Percentiles rank a stretch among this genome's conserved stretches.
Evolutionary conservation across 2,329 filamentous ascomycete species (phyloP).

Genomic region (Penicillium hesseltinei): DNA sequence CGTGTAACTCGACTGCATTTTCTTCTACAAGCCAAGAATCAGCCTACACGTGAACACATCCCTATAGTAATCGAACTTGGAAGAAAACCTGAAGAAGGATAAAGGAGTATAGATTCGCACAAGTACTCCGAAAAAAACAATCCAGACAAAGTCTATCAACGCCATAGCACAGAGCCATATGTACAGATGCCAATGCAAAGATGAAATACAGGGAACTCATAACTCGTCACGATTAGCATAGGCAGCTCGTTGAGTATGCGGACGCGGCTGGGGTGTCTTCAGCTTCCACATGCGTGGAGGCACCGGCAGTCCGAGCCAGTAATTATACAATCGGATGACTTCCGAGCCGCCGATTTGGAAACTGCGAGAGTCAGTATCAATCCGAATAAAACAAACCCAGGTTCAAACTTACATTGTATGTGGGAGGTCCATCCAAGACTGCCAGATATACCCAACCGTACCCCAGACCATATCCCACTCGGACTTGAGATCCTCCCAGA

Average conservation of each 20-base stretch:
- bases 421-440: constrained; percentile 69
- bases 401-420: constrained; percentile 62
- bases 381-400: background rate
- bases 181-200: constrained; percentile 19
- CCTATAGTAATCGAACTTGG: background rate
- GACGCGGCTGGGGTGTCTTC: constrained; percentile 36
- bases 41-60: background rate
- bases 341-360: constrained; percentile 56
- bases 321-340: constrained; percentile 56
- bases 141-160: constrained; percentile 13
- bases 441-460: constrained; percentile 65
- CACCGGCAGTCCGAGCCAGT: constrained; percentile 62
- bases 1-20: background rate
- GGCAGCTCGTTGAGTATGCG: background rate
- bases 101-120: background rate
- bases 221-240: constrained; percentile 40
- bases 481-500: constrained; percentile 58
- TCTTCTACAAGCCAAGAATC: background rate
- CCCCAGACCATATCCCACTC: constrained; percentile 65
- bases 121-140: constrained; percentile 2
- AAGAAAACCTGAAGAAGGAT: background rate
- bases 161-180: constrained; percentile 15
- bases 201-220: constrained; percentile 23
- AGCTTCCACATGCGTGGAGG: constrained; percentile 57
- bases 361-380: constrained; percentile 32